These are phyloP conservation scores for Aspergillus bertholletiae DNA, from an alignment of 495 filamentous ascomycete species.

Conservation along the genomic window DNA sequence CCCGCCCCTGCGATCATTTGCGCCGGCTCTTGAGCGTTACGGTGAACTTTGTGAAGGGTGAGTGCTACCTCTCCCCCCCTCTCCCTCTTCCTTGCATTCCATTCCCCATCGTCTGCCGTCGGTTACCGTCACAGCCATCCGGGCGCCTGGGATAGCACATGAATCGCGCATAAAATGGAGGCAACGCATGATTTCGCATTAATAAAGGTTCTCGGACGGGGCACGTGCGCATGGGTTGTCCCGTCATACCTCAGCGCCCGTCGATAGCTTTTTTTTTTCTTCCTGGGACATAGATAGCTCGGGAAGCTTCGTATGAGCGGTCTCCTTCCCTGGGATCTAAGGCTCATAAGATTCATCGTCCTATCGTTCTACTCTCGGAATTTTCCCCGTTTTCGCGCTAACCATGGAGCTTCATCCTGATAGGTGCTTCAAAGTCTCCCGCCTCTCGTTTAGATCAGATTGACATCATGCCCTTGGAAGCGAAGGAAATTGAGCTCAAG, in stretches of 20 bases:
- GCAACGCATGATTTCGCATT: background rate
- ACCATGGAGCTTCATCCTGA: background rate
- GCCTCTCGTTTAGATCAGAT: background rate
- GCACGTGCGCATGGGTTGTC: background rate
- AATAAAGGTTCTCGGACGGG: background rate
- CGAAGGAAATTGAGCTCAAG: conserved; percentile 69
- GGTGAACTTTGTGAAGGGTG: no score
- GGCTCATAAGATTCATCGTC: background rate
- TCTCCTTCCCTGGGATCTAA: background rate
- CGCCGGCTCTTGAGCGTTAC: no score
- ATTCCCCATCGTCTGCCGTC: background rate
- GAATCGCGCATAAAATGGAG: background rate
- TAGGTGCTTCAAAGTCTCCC: conserved; percentile 1
- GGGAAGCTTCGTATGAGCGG: background rate
- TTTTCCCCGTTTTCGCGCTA: background rate
- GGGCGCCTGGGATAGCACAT: background rate
- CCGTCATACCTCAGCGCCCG: background rate
- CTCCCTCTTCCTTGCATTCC: background rate
- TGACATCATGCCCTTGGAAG: conserved; percentile 59
- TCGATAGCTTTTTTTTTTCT: background rate
- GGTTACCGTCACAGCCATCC: background rate
- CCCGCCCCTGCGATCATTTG: no score
- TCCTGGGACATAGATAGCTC: background rate
- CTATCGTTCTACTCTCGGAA: background rate
- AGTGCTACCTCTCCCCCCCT: no score